Evolutionary conservation across 768 basidiomycete genomes (phyloP).

Genomic region (Russula emetica): DNA sequence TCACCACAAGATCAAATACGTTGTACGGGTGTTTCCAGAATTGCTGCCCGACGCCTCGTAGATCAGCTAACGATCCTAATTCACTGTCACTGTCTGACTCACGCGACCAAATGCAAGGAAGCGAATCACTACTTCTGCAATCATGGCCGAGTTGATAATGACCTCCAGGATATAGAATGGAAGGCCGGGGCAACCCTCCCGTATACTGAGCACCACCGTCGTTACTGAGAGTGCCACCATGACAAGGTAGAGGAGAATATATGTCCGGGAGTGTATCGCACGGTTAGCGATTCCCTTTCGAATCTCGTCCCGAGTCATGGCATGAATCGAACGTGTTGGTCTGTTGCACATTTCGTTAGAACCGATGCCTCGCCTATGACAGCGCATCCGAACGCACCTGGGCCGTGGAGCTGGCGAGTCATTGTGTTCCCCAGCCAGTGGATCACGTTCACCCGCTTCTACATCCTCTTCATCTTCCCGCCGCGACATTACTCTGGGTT

Average conservation of each 20-base stretch:
- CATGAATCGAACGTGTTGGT: conserved; percentile 76
- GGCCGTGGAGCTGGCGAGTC: conserved; percentile 22
- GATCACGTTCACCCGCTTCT: conserved; percentile 35
- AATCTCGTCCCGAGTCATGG: conserved; percentile 78
- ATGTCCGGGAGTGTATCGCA: conserved; percentile 82
- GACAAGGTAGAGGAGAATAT: conserved; percentile 81
- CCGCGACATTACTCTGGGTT: conserved; percentile 30
- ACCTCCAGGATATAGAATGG: conserved; percentile 87
- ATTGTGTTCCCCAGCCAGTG: conserved; percentile 29
- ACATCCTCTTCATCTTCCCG: conserved; percentile 32
- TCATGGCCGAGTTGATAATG: conserved; percentile 88
- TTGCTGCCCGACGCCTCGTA: conserved; percentile 51
- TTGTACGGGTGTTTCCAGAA: conserved; percentile 97
- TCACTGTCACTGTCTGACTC: conserved; percentile 34
- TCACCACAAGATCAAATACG: conserved; percentile 81
- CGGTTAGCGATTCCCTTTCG: conserved; percentile 82
- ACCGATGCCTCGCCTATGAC: conserved; percentile 18
- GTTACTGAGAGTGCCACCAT: conserved; percentile 87
- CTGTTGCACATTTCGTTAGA: conserved; percentile 36
- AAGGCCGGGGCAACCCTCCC: conserved; percentile 80
- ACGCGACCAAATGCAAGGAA: conserved; percentile 93
- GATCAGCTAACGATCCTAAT: conserved; percentile 1
- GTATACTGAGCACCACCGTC: conserved; percentile 78
- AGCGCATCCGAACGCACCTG: conserved; percentile 28
- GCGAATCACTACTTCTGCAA: conserved; percentile 85